Conservation (phyloP, 2,329 filamentous ascomycete genomes). For the Clonostachys byssicola region DNA sequence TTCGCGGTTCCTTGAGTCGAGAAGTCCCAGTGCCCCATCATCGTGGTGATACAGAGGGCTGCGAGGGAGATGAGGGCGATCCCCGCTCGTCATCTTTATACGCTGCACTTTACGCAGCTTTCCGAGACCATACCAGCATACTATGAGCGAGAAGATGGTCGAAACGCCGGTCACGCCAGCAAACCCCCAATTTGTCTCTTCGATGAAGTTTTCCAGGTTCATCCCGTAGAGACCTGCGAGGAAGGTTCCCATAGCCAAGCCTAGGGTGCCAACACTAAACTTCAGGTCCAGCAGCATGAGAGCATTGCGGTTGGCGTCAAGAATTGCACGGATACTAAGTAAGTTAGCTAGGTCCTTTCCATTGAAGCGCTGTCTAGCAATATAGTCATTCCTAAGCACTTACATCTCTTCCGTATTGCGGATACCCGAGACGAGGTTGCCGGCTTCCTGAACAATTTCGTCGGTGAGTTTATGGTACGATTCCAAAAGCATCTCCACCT, state of each 20-base stretch:
- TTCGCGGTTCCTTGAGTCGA: conserved; percentile 51
- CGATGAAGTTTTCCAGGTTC: conserved; percentile 98
- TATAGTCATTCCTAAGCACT: conserved; percentile 21
- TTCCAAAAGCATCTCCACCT: conserved; percentile 94
- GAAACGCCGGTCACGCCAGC: conserved; percentile 68
- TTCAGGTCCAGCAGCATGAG: conserved; percentile 97
- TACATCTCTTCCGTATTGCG: conserved; percentile 98
- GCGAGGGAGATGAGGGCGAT: conserved; percentile 30
- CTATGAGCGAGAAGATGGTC: conserved; percentile 66
- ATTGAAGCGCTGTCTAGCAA: background rate
- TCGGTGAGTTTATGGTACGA: conserved; percentile 98
- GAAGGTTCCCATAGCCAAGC: conserved; percentile 92
- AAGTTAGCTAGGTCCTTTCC: background rate
- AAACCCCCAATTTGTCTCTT: conserved; percentile 89
- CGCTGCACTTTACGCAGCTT: conserved; percentile 84
- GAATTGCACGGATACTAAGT: conserved; percentile 82
- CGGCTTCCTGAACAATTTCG: conserved; percentile 93
- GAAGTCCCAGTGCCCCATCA: conserved; percentile 42
- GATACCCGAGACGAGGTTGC: conserved; percentile 90
- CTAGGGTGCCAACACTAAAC: conserved; percentile 91
- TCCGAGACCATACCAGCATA: conserved; percentile 78
- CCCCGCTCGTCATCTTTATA: conserved; percentile 70
- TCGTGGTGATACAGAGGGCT: conserved; percentile 34
- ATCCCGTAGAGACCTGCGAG: conserved; percentile 99
- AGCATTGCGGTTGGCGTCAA: conserved; percentile 96